Conservation (phyloP, 768 basidiomycete genomes). For the Phanerochaete sordida region DNA sequence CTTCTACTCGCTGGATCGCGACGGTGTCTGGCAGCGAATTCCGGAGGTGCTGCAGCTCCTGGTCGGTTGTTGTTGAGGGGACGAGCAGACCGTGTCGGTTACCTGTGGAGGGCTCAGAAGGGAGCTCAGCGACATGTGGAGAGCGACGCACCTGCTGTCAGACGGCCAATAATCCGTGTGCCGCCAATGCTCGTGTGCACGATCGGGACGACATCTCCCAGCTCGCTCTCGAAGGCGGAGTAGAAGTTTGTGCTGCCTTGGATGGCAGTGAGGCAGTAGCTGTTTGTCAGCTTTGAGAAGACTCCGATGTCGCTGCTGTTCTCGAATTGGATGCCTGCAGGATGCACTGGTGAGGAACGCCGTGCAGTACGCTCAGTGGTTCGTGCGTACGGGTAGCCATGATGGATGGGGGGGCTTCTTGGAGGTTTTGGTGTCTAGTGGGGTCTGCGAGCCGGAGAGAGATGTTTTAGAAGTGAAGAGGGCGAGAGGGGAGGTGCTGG, state of each 20-base stretch:
- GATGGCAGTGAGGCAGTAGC: constrained; percentile 92
- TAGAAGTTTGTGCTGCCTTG: constrained; percentile 97
- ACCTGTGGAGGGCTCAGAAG: constrained; percentile 40
- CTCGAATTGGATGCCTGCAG: constrained; percentile 86
- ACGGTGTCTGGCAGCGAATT: constrained; percentile 94
- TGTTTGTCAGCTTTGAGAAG: constrained; percentile 96
- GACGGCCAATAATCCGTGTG: constrained; percentile 87
- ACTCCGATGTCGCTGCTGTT: constrained; percentile 96
- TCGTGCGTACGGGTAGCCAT: constrained; percentile 67
- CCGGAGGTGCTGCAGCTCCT: constrained; percentile 96
- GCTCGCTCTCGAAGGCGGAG: constrained; percentile 94
- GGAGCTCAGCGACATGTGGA: not conserved
- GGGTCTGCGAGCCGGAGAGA: not conserved
- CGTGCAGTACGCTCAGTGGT: not conserved
- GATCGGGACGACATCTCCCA: constrained; percentile 90
- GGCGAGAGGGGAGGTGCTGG: not conserved
- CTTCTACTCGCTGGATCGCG: constrained; percentile 93
- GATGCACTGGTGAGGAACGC: not conserved
- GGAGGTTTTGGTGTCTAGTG: not conserved
- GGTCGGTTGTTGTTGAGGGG: constrained; percentile 93
- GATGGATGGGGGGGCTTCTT: constrained; percentile 16
- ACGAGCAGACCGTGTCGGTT: constrained; percentile 98
- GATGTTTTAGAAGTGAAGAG: not conserved
- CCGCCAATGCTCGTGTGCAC: constrained; percentile 95
- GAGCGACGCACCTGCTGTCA: constrained; percentile 80